These are phyloP conservation scores for Penicillium mononematosum DNA, from an alignment of 495 filamentous ascomycete species.

Conservation along the genomic window DNA sequence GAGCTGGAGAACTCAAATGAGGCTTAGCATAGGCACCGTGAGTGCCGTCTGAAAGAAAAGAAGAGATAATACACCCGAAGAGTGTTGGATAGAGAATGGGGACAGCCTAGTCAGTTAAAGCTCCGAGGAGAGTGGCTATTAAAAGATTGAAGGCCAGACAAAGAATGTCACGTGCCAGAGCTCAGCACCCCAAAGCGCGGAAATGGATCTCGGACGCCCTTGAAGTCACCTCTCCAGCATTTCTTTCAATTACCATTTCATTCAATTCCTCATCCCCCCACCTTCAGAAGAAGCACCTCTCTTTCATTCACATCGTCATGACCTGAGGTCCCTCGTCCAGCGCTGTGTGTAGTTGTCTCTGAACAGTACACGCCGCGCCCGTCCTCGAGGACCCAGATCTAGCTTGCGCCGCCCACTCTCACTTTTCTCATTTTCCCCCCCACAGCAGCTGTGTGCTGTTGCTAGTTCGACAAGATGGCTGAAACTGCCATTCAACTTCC, in stretches of 20 bases:
- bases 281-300: not conserved
- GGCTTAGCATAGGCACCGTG: not conserved
- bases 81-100: not conserved
- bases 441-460: constrained; percentile 22
- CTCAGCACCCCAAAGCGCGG: constrained; percentile 18
- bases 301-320: constrained; percentile 21
- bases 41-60: not conserved
- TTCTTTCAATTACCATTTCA: constrained; percentile 10
- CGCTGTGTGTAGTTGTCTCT: constrained; percentile 25
- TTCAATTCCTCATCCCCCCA: constrained; percentile 4
- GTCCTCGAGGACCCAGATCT: constrained; percentile 14
- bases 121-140: constrained; percentile 1
- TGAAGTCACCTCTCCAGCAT: constrained; percentile 21
- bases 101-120: not conserved
- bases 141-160: constrained; percentile 9
- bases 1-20: not conserved
- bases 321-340: constrained; percentile 14
- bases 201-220: constrained; percentile 20
- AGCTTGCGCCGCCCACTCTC: constrained; percentile 8
- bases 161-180: constrained; percentile 17
- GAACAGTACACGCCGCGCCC: constrained; percentile 24
- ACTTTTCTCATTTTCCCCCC: constrained; percentile 2
- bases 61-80: not conserved
- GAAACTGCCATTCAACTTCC: constrained; percentile 69
- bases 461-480: constrained; percentile 59